phyloP scores from a whole-genome alignment of 768 basidiomycete species.

The Phaeotremella fagi region DNA sequence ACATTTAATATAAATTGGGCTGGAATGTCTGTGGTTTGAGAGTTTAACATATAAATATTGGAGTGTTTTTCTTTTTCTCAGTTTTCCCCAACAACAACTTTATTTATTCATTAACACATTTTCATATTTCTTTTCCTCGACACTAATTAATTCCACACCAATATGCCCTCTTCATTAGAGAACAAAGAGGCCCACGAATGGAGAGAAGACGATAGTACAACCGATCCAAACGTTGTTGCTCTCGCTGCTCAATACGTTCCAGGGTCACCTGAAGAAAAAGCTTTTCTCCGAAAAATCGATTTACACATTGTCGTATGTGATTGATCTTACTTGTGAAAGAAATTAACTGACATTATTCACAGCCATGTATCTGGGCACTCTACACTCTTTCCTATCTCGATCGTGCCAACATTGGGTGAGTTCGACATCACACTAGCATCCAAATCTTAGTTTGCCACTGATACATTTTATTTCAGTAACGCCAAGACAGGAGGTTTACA shows the following conservation, averaged over 20 bases:
- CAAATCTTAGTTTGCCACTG: background rate
- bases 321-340: background rate
- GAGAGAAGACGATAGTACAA: constrained; percentile 13
- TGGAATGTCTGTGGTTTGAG: too few species aligned
- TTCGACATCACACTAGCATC: background rate
- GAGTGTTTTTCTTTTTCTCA: too few species aligned
- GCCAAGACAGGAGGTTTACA: constrained; percentile 47
- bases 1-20: too few species aligned
- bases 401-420: constrained; percentile 44
- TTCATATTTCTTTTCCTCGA: too few species aligned
- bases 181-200: constrained; percentile 26
- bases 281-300: constrained; percentile 38
- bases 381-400: constrained; percentile 41
- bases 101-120: too few species aligned
- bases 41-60: too few species aligned
- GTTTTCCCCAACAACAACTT: too few species aligned
- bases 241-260: constrained; percentile 34
- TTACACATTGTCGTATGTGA: constrained; percentile 26
- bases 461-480: constrained; percentile 20
- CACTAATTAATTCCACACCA: background rate
- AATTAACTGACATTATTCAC: background rate
- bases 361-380: constrained; percentile 35
- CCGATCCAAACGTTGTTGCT: constrained; percentile 19
- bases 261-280: constrained; percentile 30
- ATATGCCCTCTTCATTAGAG: background rate